Base-by-base conservation (phyloP, 306 rosid genomes). In the Quillaja saponaria region DNA sequence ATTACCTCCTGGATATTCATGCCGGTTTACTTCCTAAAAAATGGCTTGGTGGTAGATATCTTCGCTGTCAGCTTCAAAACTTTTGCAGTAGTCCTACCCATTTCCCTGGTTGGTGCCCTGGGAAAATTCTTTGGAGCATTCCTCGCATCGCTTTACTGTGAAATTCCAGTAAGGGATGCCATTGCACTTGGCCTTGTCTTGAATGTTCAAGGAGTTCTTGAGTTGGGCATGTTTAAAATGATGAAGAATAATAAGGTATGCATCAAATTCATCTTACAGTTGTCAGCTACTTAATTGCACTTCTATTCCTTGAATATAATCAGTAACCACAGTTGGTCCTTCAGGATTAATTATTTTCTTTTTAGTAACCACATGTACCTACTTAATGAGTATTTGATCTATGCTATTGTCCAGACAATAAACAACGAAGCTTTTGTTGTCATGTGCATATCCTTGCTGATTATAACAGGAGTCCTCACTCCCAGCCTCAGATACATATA, bases 81-180 rank as follows among this genome's bases (percentile, higher is more conserved):
- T 13, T 67, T 44, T 7, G 3, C 62, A 9, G 25, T 45, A 17
- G 13, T 75, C 34, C 71, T 35, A 16, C 45, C 49, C 49, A 13
- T 72, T 3, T 57, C 64, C 53, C 12, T 75, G 13, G 8, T 80
- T 1, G 35, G 16, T 11, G 75, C 72, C 1, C 1, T 56, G 0
- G 78, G 76, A 1, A 80, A 71, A 66, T 75, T 80, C 7, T 9
- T 63, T 12, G 78, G 72, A 63, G 58, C 75, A 13, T 49, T 71
- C 42, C 0, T 63, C 11, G 15, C 55, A 13, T 55, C 78, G 0
- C 12, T 67, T 0, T 54, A 19, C 37, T 62, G 19, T 35, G 17
- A 67, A n/a, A 49, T 71, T 45, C 70, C 73, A 38, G 10, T 21
- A 9, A 68, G 47, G 49, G 78, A 80, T 10, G 81, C 63, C 4